These are phyloP conservation scores for Tricholoma terreum DNA, from an alignment of 768 basidiomycete genomes.

Conservation along the genomic window DNA sequence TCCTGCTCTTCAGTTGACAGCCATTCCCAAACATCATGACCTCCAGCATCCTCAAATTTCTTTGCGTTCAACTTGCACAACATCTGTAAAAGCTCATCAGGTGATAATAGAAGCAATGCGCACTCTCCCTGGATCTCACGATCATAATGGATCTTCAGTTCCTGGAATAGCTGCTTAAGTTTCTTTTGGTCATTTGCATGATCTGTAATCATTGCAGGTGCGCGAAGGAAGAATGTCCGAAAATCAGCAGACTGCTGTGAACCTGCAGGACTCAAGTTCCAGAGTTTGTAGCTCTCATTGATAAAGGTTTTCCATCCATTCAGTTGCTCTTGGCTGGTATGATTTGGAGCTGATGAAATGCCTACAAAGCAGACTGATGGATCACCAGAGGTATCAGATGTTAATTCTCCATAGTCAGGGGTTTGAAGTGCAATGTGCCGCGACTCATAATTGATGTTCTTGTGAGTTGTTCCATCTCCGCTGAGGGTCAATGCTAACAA, in stretches of 20 bases:
- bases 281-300: not conserved
- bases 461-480: too few relatives aligned
- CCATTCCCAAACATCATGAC: slow-evolving; percentile 21
- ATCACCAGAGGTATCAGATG: not conserved
- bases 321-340: slow-evolving; percentile 24
- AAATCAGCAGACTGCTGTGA: not conserved
- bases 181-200: too few relatives aligned
- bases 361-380: slow-evolving; percentile 5
- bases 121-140: slow-evolving; percentile 15
- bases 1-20: slow-evolving; percentile 19
- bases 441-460: too few relatives aligned
- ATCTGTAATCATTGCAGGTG: slow-evolving; percentile 23
- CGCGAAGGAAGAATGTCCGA: not conserved
- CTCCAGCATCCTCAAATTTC: slow-evolving; percentile 24
- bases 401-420: not conserved
- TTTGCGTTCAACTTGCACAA: slow-evolving; percentile 14
- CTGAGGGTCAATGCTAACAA: slow-evolving; percentile 7
- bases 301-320: not conserved
- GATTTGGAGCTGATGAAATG: slow-evolving; percentile 14
- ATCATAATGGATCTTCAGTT: slow-evolving; percentile 12
- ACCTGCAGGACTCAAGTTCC: not conserved
- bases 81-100: slow-evolving; percentile 14
- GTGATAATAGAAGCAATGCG: slow-evolving; percentile 2
- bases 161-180: slow-evolving; percentile 8
- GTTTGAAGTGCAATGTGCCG: slow-evolving; percentile 1